Percentiles rank a stretch among this genome's conserved stretches.
Conservation (phyloP, 306 rosid genomes). For the Oxytropis ochrocephala region DNA sequence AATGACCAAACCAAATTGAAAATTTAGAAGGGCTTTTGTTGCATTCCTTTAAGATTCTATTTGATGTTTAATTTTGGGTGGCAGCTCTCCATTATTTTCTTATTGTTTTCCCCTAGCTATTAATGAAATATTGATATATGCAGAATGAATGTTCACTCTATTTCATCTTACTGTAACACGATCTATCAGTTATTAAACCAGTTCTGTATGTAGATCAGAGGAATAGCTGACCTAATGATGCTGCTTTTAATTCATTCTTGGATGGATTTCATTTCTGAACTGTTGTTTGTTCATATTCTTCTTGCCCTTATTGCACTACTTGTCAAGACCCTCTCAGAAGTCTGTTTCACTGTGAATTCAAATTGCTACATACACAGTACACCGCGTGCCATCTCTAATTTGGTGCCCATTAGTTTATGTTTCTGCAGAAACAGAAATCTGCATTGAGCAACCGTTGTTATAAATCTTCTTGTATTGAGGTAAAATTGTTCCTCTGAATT, state of each 20-base stretch:
- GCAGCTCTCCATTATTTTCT: not conserved
- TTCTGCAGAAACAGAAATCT: not conserved
- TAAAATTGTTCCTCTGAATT: not conserved
- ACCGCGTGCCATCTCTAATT: too few species aligned
- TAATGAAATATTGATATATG: too few species aligned
- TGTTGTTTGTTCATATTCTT: not conserved
- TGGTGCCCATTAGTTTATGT: not conserved
- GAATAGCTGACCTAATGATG: not conserved
- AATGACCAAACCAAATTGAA: conserved; percentile 5
- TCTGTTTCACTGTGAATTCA: not conserved
- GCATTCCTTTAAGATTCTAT: not conserved
- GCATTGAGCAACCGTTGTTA: not conserved
- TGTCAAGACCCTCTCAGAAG: not conserved
- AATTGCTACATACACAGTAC: conserved; percentile 8
- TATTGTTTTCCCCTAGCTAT: too few species aligned
- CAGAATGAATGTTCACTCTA: too few species aligned
- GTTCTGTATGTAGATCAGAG: not conserved
- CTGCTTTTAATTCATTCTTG: not conserved
- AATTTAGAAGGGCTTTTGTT: not conserved
- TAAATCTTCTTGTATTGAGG: not conserved
- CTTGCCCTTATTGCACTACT: not conserved
- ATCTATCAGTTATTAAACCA: not conserved
- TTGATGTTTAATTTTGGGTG: not conserved
- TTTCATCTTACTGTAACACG: not conserved
- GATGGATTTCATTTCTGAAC: not conserved